phyloP scores from a whole-genome alignment of 306 rosid genomes.

The Mimosa bimucronata region DNA sequence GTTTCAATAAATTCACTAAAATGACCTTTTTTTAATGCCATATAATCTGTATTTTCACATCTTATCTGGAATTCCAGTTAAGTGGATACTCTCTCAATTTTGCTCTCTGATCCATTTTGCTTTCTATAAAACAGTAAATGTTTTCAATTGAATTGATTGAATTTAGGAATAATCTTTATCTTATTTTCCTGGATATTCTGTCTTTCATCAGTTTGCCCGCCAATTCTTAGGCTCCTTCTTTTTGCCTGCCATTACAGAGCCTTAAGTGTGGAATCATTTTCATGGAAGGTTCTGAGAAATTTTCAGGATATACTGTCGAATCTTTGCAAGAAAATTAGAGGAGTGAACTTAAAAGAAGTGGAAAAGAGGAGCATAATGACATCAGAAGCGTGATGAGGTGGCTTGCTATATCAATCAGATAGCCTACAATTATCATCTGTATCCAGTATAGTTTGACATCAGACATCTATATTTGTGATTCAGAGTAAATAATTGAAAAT shows the following conservation, averaged over 20 bases:
- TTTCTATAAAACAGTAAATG: not conserved
- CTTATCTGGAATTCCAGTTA: not conserved
- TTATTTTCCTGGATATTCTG: not conserved
- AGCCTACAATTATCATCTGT: constrained; percentile 3
- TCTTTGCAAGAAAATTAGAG: constrained; percentile 47
- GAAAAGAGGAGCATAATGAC: too few species aligned
- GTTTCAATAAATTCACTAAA: not conserved
- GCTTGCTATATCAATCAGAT: not conserved
- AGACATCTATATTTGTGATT: constrained; percentile 18
- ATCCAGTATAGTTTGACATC: constrained; percentile 10
- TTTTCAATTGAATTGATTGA: constrained; percentile 1
- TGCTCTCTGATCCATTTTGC: not conserved
- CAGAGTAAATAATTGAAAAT: constrained; percentile 16
- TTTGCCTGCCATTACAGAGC: not conserved
- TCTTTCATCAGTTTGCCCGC: not conserved
- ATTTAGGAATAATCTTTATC: not conserved
- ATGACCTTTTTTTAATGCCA: not conserved
- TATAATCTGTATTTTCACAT: not conserved
- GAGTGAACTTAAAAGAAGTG: constrained; percentile 53
- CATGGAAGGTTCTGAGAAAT: constrained; percentile 23
- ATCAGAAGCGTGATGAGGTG: too few species aligned
- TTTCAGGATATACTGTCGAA: constrained; percentile 10
- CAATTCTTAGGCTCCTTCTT: constrained; percentile 1
- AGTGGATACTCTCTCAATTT: not conserved
- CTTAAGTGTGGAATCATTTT: constrained; percentile 9